phyloP scores from a whole-genome alignment of 148 eudicot genomes.

The Rhododendron griersonianum region DNA sequence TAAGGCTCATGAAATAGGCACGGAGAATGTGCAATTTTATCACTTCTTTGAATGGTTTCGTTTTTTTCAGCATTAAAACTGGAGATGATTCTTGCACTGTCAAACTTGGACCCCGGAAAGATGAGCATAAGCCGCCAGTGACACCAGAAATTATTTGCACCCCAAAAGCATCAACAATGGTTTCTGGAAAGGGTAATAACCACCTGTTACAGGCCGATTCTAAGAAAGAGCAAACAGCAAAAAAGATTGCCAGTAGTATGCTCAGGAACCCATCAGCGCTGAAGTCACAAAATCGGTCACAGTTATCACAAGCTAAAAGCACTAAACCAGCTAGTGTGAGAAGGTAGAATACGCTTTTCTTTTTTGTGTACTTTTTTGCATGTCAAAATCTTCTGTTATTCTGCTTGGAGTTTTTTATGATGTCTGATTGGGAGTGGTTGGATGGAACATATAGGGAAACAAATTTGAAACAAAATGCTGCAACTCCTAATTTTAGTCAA shows the following conservation, averaged over 20 bases:
- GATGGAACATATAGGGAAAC: conserved; percentile 26
- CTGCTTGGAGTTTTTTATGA: neutral
- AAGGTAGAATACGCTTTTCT: conserved; percentile 32
- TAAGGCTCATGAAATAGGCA: neutral
- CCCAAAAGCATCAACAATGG: conserved; percentile 41
- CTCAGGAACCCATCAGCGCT: conserved; percentile 63
- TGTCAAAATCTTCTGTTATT: neutral
- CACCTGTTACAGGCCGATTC: conserved; percentile 19
- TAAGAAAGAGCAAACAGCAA: conserved; percentile 54
- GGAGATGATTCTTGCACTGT: conserved; percentile 9
- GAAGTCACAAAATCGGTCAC: conserved; percentile 42
- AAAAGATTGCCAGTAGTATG: conserved; percentile 48
- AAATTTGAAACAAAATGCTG: conserved; percentile 32
- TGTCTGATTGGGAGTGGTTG: neutral
- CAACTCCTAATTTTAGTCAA: conserved; percentile 66
- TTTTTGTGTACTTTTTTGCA: neutral
- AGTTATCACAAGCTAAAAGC: conserved; percentile 53
- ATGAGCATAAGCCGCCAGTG: conserved; percentile 5
- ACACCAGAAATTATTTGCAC: conserved; percentile 50
- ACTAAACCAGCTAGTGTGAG: conserved; percentile 48
- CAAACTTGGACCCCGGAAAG: conserved; percentile 12
- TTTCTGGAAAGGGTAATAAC: conserved; percentile 26
- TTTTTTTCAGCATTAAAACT: conserved; percentile 20
- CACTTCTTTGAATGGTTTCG: neutral
- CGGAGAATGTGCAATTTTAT: neutral